Base-by-base conservation (phyloP, 2,329 filamentous ascomycete genomes). In the Cytospora schulzeri region DNA sequence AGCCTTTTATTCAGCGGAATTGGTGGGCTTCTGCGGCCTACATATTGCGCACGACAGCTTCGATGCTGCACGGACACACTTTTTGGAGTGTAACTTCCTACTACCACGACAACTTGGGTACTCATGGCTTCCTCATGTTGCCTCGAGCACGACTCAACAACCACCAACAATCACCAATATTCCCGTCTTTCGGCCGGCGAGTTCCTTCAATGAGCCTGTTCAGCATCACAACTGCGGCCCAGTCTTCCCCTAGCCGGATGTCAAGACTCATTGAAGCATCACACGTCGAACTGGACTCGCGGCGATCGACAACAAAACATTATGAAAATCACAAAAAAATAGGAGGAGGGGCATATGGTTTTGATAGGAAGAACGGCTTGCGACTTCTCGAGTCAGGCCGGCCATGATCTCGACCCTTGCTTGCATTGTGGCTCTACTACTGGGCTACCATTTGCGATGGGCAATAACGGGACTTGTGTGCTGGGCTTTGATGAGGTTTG, bases 41-140 rank as follows among this genome's bases (percentile, higher is more conserved):
- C 28, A 19, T 12, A 50, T 17, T 14, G 29, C 33, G 31, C 53
- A 41, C 14, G 17, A 35, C 24, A n/a, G 7, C 14, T 33, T 24
- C 33, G 31, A 55, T 28, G 38, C 24, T 58, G 15, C 29, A 35
- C 35, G 48, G 19, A 35, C 56, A 41, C 41, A 54, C 28, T 41
- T 54, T 22, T 26, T 15, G 14, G 53, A 57, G 31, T 52, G 52
- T 38, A 48, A 17, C 31, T 56, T 35, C 38, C 38, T 33, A 33
- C 52, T 50, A 56, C 59, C 53, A 61, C 53, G 57, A 61, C 57
- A 60, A 50, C n/a, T 50, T 50, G 53, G 57, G 48, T 45, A 50
- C 56, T 60, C 57, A 31, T 61, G 64, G 53, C 58, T 60, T 24
- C 52, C n/a, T 31, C 14, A 5, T 28, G 17, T 29, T 50, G 51